Conservation (phyloP, 2,329 filamentous ascomycete species). For the Lasiodiplodia sp. region DNA sequence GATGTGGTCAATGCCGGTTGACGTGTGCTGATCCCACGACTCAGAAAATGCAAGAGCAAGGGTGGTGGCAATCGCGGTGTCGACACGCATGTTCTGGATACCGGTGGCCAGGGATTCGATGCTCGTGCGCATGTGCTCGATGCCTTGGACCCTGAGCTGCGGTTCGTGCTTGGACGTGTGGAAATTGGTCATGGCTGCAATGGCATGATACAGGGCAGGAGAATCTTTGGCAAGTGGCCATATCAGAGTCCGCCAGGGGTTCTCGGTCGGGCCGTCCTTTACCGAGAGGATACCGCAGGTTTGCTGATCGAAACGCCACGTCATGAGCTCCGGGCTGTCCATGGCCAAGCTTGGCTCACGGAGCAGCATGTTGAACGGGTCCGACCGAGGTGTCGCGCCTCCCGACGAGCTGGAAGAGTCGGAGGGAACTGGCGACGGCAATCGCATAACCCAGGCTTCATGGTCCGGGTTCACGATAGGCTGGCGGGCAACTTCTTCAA, state of each 20-base stretch:
- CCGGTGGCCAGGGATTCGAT: constrained; percentile 66
- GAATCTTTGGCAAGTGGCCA: constrained; percentile 72
- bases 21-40: constrained; percentile 74
- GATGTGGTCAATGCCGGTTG: constrained; percentile 73
- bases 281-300: constrained; percentile 76
- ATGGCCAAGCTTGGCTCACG: constrained; percentile 57
- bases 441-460: constrained; percentile 47
- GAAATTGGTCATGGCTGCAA: constrained; percentile 73
- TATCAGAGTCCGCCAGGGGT: constrained; percentile 75
- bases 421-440: constrained; percentile 47
- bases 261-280: constrained; percentile 73
- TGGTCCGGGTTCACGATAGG: constrained; percentile 41
- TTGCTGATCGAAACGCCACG: constrained; percentile 68
- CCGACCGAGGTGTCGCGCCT: constrained; percentile 24
- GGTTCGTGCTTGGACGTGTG: constrained; percentile 68
- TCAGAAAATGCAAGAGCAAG: constrained; percentile 73
- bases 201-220: constrained; percentile 71
- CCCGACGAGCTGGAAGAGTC: constrained; percentile 45
- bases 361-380: constrained; percentile 44
- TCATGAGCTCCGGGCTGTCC: constrained; percentile 67
- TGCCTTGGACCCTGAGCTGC: constrained; percentile 66
- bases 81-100: constrained; percentile 68
- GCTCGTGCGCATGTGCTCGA: constrained; percentile 73
- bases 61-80: constrained; percentile 74
- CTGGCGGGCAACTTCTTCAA: constrained; percentile 63